Base-by-base conservation (phyloP, 2,329 filamentous ascomycete genomes). In the Talaromyces verruculosus region DNA sequence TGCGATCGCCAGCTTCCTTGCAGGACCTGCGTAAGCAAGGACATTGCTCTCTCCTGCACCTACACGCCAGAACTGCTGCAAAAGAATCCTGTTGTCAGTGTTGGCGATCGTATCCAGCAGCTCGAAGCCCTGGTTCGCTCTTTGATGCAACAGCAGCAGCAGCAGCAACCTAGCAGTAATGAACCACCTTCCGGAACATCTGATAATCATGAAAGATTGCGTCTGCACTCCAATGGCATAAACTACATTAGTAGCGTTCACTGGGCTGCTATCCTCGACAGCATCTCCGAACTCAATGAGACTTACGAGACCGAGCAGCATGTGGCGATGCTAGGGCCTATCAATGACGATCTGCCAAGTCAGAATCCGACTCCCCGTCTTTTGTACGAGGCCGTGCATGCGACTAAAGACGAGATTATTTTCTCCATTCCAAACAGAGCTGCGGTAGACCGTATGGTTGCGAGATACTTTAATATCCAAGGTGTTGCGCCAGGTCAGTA, bases 1-100 rank as follows among this genome's bases (percentile, higher is more conserved):
- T 87, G 85, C 75, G 85, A 87, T 72, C 83, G 85, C 68, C 80
- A 79, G 51, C 81, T 83, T 51, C 85, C 85, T 60, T 87, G 85
- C 75, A 83, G 85, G 70, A 85, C 84, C 67, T 87, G 85, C 72
- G 81, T 81, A 22, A 83, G 83, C 71, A 81, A 84, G 28, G 39
- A 22, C 3, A 35, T 58, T 65, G 84, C 84, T 67, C 83, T 86
- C 69, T 81, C 81, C 67, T 87, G 85, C 76, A 81, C 78, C 68
- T 86, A 86, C 77, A 81, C 82, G 51, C 85, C 83, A 75, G 82
- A 81, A 64, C 74, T 79, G 13, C 77, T 78, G 79, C 43, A 45
- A 53, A 63, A 81, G 81, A 41, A 77, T 78, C 17, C 77, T 25
- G 19, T 6, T 7, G 17, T 79, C 79, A 65, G 82, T 81, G 39